phyloP scores from a whole-genome alignment of 306 rosid species.

The Ochetophila trinervis region DNA sequence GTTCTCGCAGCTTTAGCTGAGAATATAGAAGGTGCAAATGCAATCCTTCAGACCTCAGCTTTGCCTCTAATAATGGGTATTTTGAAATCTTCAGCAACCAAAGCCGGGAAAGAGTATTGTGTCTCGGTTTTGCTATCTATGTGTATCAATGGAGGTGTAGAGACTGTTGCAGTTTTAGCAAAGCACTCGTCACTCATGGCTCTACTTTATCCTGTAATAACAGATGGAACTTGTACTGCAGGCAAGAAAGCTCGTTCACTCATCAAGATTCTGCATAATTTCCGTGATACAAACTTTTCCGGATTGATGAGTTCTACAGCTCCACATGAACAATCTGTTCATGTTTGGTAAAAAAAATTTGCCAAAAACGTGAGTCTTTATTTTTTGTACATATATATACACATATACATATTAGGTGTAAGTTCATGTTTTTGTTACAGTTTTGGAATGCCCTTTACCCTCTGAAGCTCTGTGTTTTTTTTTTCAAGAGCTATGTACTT shows the following conservation, averaged over 20 bases:
- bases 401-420: neutral
- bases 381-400: slow-evolving; percentile 14
- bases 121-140: slow-evolving; percentile 56
- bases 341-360: slow-evolving; percentile 26
- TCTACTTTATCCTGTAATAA: slow-evolving; percentile 49
- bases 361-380: too few relatives aligned
- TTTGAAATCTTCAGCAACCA: slow-evolving; percentile 29
- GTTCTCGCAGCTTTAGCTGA: slow-evolving; percentile 61
- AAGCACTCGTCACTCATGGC: slow-evolving; percentile 49
- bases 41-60: slow-evolving; percentile 31
- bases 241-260: slow-evolving; percentile 66
- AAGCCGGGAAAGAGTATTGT: slow-evolving; percentile 52
- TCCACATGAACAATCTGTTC: slow-evolving; percentile 35
- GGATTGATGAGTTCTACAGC: slow-evolving; percentile 31
- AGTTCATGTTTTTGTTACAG: neutral
- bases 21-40: slow-evolving; percentile 47
- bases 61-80: slow-evolving; percentile 30
- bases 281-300: slow-evolving; percentile 37
- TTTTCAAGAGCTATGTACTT: slow-evolving; percentile 30
- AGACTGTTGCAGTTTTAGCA: slow-evolving; percentile 47
- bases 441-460: neutral
- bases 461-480: slow-evolving; percentile 26
- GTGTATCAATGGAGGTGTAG: slow-evolving; percentile 51
- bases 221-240: slow-evolving; percentile 51
- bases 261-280: slow-evolving; percentile 56